These are phyloP conservation scores for Auxenochlorella pyrenoidosa DNA, from an alignment of 139 green algal genomes.

Conservation along the genomic window DNA sequence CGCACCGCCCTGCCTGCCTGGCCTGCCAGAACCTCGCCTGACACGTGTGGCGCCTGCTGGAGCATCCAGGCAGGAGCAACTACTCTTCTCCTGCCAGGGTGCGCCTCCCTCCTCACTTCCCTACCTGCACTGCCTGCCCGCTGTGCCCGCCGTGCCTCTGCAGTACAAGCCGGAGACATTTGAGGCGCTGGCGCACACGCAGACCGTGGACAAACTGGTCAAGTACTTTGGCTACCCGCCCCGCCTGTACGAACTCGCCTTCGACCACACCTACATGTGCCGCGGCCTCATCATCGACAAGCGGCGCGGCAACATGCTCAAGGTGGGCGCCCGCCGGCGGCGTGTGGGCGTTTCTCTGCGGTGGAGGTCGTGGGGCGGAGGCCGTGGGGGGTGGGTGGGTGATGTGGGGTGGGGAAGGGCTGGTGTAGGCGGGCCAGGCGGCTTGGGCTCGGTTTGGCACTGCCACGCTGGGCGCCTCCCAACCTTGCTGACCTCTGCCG, in stretches of 20 bases:
- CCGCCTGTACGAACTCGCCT: slow-evolving; percentile 65
- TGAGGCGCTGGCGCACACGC: slow-evolving; percentile 87
- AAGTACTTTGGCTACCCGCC: slow-evolving; percentile 85
- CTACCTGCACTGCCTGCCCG: background rate
- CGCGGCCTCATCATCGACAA: slow-evolving; percentile 94
- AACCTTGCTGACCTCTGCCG: too few relatives aligned
- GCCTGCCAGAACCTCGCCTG: background rate
- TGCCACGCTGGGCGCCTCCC: too few relatives aligned
- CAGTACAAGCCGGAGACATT: slow-evolving; percentile 95
- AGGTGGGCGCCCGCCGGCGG: slow-evolving; percentile 38
- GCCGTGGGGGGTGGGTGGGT: too few relatives aligned
- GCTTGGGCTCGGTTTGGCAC: too few relatives aligned
- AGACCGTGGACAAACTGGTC: slow-evolving; percentile 91
- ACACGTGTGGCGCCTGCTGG: too few relatives aligned
- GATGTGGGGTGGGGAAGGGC: too few relatives aligned
- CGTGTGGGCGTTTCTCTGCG: too few relatives aligned
- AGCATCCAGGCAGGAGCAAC: background rate
- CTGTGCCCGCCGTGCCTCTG: background rate
- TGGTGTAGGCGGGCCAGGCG: too few relatives aligned
- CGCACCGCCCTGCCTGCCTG: too few relatives aligned
- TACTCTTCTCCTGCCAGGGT: background rate
- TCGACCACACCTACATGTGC: slow-evolving; percentile 94
- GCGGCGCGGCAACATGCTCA: slow-evolving; percentile 87
- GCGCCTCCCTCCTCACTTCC: background rate
- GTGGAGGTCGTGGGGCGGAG: too few relatives aligned